Conservation (phyloP, 73 alveolate species). For the Tetrahymena thermophila region DNA sequence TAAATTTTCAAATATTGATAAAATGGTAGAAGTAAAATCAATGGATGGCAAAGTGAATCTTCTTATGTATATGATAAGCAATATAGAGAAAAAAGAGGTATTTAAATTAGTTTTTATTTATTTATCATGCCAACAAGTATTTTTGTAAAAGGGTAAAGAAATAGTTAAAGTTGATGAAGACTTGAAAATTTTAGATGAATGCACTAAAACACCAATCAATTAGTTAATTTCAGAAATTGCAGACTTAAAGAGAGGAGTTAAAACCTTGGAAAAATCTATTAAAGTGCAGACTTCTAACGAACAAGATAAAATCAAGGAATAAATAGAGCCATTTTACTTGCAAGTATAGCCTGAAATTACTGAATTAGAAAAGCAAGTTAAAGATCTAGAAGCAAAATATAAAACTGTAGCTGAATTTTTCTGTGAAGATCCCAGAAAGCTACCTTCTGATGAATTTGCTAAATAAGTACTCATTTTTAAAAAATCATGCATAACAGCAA, state of each 20-base stretch:
- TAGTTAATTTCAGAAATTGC: background rate
- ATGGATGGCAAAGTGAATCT: background rate
- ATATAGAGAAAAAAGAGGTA: background rate
- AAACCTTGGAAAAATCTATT: background rate
- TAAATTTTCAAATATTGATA: background rate
- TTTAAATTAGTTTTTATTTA: background rate
- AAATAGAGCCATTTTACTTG: background rate
- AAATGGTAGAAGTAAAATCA: background rate
- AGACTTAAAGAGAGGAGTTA: background rate
- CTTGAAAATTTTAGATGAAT: background rate
- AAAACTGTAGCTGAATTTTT: background rate
- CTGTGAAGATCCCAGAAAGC: background rate
- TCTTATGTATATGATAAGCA: background rate
- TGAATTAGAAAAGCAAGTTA: background rate
- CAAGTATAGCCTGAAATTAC: background rate
- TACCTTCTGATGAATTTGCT: background rate
- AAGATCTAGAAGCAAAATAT: background rate
- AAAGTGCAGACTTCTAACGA: background rate
- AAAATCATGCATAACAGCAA: background rate
- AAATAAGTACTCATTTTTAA: background rate
- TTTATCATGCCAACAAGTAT: too few species aligned
- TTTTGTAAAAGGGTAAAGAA: background rate
- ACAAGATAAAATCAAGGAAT: background rate
- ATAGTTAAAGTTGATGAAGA: background rate
- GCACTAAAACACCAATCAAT: background rate